Conservation (phyloP, 2,329 filamentous ascomycete species). For the Neonectria faginata region DNA sequence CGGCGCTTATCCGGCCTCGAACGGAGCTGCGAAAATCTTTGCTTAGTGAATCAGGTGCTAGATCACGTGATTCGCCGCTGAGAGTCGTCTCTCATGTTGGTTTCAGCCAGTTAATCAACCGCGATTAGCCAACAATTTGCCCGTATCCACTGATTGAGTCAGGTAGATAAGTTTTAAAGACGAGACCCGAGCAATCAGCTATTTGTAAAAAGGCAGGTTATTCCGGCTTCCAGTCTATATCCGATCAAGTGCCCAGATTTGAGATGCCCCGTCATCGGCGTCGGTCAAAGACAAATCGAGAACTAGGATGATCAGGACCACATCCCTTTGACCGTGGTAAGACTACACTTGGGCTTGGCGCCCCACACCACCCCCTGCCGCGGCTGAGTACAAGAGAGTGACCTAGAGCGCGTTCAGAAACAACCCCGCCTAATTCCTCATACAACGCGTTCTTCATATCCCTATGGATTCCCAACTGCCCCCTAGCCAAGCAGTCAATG, state of each 20-base stretch:
- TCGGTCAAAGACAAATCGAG: slow-evolving; percentile 14
- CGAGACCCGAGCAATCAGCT: background rate
- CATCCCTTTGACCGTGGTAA: no score
- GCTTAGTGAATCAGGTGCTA: background rate
- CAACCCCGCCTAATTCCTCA: no score
- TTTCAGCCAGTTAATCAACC: no score
- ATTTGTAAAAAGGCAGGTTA: background rate
- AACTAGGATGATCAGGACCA: slow-evolving; percentile 23
- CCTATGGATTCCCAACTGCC: no score
- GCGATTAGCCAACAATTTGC: background rate
- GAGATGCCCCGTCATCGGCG: slow-evolving; percentile 15
- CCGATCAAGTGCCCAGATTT: background rate
- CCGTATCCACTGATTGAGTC: no score
- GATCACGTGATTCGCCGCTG: background rate
- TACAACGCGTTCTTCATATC: no score
- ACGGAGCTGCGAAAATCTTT: background rate
- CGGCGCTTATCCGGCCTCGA: slow-evolving; percentile 20
- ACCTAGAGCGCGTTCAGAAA: no score
- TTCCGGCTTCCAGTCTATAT: slow-evolving; percentile 1
- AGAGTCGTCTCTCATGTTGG: background rate
- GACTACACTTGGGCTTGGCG: no score
- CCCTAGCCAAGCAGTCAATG: no score
- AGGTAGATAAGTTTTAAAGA: background rate
- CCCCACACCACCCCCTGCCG: no score
- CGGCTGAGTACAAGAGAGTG: no score